Percentiles rank a stretch among this genome's conserved stretches.
Conservation (phyloP, 1,284 basidiomycete species). For the Mycosarcoma mackinlayi region DNA sequence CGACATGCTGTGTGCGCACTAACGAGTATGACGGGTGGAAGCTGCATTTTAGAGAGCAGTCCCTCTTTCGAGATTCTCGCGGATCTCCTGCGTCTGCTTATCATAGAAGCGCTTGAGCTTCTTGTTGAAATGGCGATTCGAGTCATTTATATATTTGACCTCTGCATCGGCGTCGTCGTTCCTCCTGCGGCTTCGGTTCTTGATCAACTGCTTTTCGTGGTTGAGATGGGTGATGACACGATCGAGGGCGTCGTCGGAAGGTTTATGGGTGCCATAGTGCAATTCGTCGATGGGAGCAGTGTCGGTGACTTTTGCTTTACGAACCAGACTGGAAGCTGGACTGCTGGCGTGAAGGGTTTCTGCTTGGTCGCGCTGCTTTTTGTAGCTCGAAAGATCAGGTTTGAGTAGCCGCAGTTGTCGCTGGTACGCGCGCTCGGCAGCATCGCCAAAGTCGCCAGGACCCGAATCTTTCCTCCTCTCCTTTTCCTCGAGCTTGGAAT, state of each 20-base stretch:
- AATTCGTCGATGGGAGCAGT: conserved; percentile 3
- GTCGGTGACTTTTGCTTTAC: background rate
- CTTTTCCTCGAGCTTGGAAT: conserved; percentile 83
- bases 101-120: conserved; percentile 98
- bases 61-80: conserved; percentile 60
- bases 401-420: conserved; percentile 87
- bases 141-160: conserved; percentile 99
- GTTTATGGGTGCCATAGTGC: conserved; percentile 88
- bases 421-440: conserved; percentile 87
- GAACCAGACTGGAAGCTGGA: conserved; percentile 3
- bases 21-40: no score
- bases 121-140: conserved; percentile 97
- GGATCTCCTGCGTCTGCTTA: conserved; percentile 87
- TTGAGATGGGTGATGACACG: conserved; percentile 91
- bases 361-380: conserved; percentile 80
- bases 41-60: conserved; percentile 46
- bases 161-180: conserved; percentile 91
- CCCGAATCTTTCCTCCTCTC: conserved; percentile 81
- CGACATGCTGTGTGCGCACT: no score
- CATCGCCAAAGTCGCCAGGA: conserved; percentile 90
- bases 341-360: background rate
- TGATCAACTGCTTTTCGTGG: conserved; percentile 72
- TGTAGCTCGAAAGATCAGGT: conserved; percentile 85
- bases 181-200: conserved; percentile 85
- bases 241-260: conserved; percentile 92